Percentiles rank a stretch among this genome's conserved stretches.
phyloP scores from a whole-genome alignment of 495 filamentous ascomycete species.

The Choiromyces venosus region DNA sequence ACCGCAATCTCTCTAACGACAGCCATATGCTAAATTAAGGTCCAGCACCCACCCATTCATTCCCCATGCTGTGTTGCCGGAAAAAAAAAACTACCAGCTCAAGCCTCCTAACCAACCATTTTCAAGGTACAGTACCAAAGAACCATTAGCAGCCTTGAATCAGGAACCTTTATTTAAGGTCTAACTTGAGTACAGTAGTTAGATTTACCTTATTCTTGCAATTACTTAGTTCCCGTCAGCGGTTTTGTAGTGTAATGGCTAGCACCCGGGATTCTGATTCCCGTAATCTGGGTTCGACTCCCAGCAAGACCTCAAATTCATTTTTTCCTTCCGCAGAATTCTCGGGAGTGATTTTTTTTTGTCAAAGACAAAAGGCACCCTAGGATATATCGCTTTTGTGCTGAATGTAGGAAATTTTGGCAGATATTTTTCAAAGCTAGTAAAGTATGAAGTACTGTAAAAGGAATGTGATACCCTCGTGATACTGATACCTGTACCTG shows the following conservation, averaged over 20 bases:
- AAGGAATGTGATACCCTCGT: too few species aligned
- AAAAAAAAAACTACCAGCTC: not conserved
- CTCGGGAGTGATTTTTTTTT: not conserved
- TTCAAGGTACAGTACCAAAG: not conserved
- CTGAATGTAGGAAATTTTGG: too few species aligned
- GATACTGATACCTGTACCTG: too few species aligned
- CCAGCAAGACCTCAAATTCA: slow-evolving; percentile 24
- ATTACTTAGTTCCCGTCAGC: too few species aligned
- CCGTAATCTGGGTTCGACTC: slow-evolving; percentile 34
- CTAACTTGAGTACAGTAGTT: not conserved
- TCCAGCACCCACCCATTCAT: not conserved
- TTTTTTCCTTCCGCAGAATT: not conserved
- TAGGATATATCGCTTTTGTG: not conserved
- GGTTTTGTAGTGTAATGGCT: slow-evolving; percentile 33
- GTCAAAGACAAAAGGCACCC: not conserved
- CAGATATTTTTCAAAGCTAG: too few species aligned
- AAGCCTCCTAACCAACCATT: not conserved
- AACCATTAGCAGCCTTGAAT: not conserved
- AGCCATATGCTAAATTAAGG: not conserved
- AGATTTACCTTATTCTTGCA: not conserved
- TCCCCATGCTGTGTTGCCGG: not conserved
- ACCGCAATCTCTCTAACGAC: not conserved
- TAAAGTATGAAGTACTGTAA: too few species aligned
- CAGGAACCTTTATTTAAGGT: not conserved
- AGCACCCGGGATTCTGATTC: slow-evolving; percentile 33